Percentiles rank a stretch among this genome's conserved stretches.
phyloP scores from a whole-genome alignment of 805 yeast species.

The Saccharomyces jurei region DNA sequence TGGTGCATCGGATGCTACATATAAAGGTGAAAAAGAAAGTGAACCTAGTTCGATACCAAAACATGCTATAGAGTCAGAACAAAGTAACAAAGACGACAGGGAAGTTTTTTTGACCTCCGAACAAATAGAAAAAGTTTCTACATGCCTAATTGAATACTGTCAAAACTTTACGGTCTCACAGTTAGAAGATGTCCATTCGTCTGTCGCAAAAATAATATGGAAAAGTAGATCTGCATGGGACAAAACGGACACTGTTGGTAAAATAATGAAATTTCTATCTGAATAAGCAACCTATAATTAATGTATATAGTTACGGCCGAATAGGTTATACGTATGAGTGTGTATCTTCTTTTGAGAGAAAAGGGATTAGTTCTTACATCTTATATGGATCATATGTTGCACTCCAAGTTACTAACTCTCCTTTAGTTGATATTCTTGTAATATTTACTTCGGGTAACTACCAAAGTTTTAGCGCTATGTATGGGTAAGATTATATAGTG shows the following conservation, averaged over 20 bases:
- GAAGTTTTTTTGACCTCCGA: not conserved
- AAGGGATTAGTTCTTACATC: not conserved
- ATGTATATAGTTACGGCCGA: not conserved
- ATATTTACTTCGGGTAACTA: not conserved
- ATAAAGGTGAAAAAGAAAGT: not conserved
- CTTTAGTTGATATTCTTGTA: not conserved
- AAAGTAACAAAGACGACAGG: not conserved
- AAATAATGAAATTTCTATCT: not conserved
- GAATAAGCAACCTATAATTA: not conserved
- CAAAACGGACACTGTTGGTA: conserved; percentile 24
- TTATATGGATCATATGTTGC: not conserved
- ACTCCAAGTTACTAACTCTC: not conserved
- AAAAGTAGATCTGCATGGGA: conserved; percentile 49
- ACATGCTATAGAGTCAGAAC: not conserved
- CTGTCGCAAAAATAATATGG: conserved; percentile 69
- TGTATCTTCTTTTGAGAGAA: not conserved
- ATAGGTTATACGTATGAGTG: not conserved
- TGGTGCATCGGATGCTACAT: not conserved
- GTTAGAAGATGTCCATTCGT: conserved; percentile 58
- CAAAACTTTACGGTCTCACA: conserved; percentile 40
- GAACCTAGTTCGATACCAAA: not conserved
- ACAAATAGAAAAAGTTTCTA: not conserved
- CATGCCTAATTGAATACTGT: not conserved
- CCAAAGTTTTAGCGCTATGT: not conserved
- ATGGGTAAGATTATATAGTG: not conserved